These are phyloP conservation scores for Piloderma croceum DNA, from an alignment of 768 basidiomycete species.

Conservation along the genomic window DNA sequence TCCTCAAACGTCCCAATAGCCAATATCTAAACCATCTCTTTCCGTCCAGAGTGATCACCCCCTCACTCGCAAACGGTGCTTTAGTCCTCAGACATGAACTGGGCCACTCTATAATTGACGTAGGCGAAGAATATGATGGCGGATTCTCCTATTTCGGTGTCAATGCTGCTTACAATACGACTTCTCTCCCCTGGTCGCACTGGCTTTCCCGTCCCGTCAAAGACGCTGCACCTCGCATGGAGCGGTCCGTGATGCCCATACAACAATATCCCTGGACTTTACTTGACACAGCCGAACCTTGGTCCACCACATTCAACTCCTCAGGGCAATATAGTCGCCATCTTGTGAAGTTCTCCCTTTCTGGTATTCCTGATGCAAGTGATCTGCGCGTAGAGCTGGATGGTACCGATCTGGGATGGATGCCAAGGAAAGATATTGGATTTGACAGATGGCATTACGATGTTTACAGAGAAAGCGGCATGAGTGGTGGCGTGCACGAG, in stretches of 20 bases:
- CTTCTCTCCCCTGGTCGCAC: conserved; percentile 58
- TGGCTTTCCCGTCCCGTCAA: conserved; percentile 49
- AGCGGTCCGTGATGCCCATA: conserved; percentile 70
- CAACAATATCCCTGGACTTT: conserved; percentile 74
- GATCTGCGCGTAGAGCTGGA: conserved; percentile 60
- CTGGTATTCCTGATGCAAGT: conserved; percentile 51
- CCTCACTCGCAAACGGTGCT: conserved; percentile 67
- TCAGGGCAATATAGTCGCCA: conserved; percentile 59
- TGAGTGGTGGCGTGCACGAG: conserved; percentile 51
- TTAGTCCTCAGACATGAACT: conserved; percentile 75
- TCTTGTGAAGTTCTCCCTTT: conserved; percentile 65
- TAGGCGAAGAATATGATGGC: conserved; percentile 83
- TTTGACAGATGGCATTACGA: conserved; percentile 77
- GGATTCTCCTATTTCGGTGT: conserved; percentile 68
- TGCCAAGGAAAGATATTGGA: conserved; percentile 48
- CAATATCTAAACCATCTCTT: conserved; percentile 1
- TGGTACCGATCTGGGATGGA: conserved; percentile 55
- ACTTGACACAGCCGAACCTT: conserved; percentile 54
- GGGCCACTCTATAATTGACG: conserved; percentile 72
- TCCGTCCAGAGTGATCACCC: conserved; percentile 58
- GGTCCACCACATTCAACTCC: conserved; percentile 56
- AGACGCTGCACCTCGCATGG: conserved; percentile 34
- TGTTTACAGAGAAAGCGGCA: conserved; percentile 33
- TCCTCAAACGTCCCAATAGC: neutral
- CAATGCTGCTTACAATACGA: conserved; percentile 48